These are phyloP conservation scores for Salicornia ramosissima DNA, from an alignment of 148 eudicot species.

Conservation along the genomic window DNA sequence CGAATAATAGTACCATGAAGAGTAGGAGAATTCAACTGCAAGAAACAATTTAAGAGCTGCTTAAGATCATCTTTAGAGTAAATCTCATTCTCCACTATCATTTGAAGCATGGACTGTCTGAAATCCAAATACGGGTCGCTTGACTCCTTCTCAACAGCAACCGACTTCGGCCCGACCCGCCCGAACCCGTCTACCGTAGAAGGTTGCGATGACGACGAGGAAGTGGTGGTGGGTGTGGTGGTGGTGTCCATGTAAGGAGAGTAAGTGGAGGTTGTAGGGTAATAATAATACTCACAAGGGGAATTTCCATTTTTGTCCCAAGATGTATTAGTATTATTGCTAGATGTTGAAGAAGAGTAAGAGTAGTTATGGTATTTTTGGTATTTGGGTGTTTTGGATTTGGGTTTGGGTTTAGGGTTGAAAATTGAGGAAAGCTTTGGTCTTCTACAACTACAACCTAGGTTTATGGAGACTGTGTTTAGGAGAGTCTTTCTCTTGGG, in stretches of 20 bases:
- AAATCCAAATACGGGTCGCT: constrained; percentile 86
- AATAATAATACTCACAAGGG: constrained; percentile 16
- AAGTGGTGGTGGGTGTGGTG: constrained; percentile 27
- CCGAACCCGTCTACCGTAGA: constrained; percentile 43
- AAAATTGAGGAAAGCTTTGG: constrained; percentile 44
- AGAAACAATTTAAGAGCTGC: constrained; percentile 75
- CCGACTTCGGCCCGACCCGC: constrained; percentile 49
- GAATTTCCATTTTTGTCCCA: constrained; percentile 20
- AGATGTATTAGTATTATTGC: constrained; percentile 23
- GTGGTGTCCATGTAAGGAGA: constrained; percentile 22
- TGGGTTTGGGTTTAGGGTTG: constrained; percentile 41
- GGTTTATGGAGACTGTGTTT: constrained; percentile 33
- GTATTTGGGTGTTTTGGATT: constrained; percentile 26
- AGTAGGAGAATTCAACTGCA: constrained; percentile 75
- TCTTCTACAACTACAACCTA: constrained; percentile 46
- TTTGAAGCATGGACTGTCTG: constrained; percentile 81
- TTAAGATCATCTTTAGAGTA: constrained; percentile 61
- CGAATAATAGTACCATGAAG: constrained; percentile 69
- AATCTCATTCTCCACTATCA: constrained; percentile 85
- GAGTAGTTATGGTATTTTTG: constrained; percentile 18
- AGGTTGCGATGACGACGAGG: constrained; percentile 14
- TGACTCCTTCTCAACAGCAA: constrained; percentile 93
- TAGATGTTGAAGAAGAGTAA: constrained; percentile 22
- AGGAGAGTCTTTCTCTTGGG: constrained; percentile 24
- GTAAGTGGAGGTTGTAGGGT: constrained; percentile 8